Conservation (phyloP, 768 basidiomycete genomes). For the Mycena sanguinolenta region DNA sequence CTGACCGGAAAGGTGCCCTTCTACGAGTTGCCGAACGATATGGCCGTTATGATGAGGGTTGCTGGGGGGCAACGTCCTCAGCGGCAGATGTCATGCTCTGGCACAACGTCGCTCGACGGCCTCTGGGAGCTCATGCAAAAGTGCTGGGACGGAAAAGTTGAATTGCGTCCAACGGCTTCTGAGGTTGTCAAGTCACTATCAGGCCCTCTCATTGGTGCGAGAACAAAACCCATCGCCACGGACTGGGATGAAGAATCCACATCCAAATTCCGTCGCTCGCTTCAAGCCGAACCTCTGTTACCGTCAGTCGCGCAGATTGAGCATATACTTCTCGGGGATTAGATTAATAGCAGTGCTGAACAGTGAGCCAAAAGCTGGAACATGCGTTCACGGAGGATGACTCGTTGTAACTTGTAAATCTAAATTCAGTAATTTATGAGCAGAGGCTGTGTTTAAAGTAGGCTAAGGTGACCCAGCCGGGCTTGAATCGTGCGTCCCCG, state of each 20-base stretch:
- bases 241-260: slow-evolving; percentile 21
- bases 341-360: too few species aligned
- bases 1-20: slow-evolving; percentile 11
- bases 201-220: slow-evolving; percentile 4
- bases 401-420: too few species aligned
- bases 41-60: background rate
- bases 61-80: background rate
- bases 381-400: too few species aligned
- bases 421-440: too few species aligned
- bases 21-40: background rate
- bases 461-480: too few species aligned
- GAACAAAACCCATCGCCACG: background rate
- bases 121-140: slow-evolving; percentile 16
- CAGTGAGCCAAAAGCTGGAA: too few species aligned
- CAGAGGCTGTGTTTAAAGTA: too few species aligned
- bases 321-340: slow-evolving; percentile 5
- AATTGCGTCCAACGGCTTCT: background rate
- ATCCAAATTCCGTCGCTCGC: slow-evolving; percentile 16
- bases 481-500: too few species aligned
- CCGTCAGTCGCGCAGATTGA: slow-evolving; percentile 7
- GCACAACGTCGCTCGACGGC: background rate
- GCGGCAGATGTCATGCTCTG: background rate
- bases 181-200: background rate
- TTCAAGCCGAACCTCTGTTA: background rate
- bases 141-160: slow-evolving; percentile 7